These are phyloP conservation scores for Fusarium marasasianum DNA, from an alignment of 2,329 filamentous ascomycete species.

Conservation along the genomic window DNA sequence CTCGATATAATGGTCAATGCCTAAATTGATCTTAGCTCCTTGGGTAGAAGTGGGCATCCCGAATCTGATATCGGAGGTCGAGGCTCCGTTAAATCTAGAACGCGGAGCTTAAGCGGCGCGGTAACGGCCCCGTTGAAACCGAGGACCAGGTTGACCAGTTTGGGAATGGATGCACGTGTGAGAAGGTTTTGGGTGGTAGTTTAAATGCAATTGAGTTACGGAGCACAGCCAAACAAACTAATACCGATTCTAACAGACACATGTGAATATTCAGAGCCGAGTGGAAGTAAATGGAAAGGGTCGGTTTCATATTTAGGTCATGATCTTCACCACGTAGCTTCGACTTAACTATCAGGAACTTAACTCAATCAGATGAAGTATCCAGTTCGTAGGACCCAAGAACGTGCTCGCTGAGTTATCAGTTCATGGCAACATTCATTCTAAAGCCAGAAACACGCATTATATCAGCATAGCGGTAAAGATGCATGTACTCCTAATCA, in stretches of 20 bases:
- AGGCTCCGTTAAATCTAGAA: conserved; percentile 9
- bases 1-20: background rate
- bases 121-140: background rate
- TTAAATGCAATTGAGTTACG: background rate
- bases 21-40: background rate
- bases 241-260: background rate
- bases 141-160: background rate
- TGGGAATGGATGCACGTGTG: background rate
- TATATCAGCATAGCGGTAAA: background rate
- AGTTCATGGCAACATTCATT: too few species aligned
- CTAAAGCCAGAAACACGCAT: background rate
- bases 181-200: background rate
- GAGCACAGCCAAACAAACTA: background rate
- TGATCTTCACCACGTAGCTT: background rate
- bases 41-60: background rate
- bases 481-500: background rate
- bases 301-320: background rate
- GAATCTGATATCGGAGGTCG: conserved; percentile 7
- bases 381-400: too few species aligned
- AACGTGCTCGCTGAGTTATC: background rate
- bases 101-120: background rate
- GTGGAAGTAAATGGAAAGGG: background rate
- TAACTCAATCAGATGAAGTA: background rate
- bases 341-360: background rate
- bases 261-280: background rate